Conservation (phyloP, 768 basidiomycete genomes). For the Amanita pallidorosea region DNA sequence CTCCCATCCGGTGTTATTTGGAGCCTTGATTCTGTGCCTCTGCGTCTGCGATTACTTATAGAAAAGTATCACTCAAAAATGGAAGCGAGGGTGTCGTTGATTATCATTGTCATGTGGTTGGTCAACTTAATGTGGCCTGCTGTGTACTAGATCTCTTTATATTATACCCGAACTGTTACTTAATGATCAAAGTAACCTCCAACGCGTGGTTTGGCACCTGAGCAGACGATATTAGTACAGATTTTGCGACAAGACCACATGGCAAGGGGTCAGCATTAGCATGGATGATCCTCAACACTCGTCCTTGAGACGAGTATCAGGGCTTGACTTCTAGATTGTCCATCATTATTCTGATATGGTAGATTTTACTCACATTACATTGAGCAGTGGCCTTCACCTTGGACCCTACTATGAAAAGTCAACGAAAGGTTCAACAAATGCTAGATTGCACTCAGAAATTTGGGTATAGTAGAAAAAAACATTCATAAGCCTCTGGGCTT, state of each 20-base stretch:
- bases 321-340: constrained; percentile 83
- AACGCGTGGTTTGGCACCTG: not conserved
- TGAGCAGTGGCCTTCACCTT: not conserved
- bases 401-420: constrained; percentile 7
- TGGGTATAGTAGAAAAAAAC: constrained; percentile 64
- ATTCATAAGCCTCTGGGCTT: constrained; percentile 62
- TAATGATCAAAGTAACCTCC: no score
- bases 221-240: not conserved
- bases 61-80: not conserved
- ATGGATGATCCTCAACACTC: constrained; percentile 71
- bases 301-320: constrained; percentile 69
- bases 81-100: constrained; percentile 6
- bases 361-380: constrained; percentile 18
- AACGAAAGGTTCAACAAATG: constrained; percentile 8
- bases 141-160: constrained; percentile 1
- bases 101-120: constrained; percentile 37
- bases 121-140: constrained; percentile 40
- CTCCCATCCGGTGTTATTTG: not conserved
- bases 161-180: not conserved
- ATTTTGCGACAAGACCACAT: not conserved
- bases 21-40: not conserved
- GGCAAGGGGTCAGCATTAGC: constrained; percentile 67
- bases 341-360: constrained; percentile 32
- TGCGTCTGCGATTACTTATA: not conserved
- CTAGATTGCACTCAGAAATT: constrained; percentile 64